These are phyloP conservation scores for Monascus purpureus DNA, from an alignment of 495 filamentous ascomycete species.

Conservation along the genomic window DNA sequence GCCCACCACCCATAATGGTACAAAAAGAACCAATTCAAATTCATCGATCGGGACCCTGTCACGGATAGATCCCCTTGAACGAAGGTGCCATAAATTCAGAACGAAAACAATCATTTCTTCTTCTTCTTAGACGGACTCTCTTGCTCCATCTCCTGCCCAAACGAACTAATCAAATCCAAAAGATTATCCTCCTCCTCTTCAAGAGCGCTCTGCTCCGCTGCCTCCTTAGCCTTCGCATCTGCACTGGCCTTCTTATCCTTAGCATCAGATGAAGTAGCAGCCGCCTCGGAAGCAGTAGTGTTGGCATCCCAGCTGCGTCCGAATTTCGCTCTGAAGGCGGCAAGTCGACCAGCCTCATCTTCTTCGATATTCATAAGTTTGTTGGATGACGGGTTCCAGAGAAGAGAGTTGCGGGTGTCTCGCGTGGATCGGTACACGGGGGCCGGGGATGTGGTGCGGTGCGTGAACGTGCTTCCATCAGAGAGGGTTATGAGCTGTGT, in stretches of 20 bases:
- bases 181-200: slow-evolving; percentile 43
- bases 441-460: slow-evolving; percentile 74
- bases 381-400: slow-evolving; percentile 79
- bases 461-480: slow-evolving; percentile 79
- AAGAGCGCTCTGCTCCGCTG: slow-evolving; percentile 13
- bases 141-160: slow-evolving; percentile 29
- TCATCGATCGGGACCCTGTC: too few relatives aligned
- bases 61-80: too few relatives aligned
- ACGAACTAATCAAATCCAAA: slow-evolving; percentile 58
- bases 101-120: slow-evolving; percentile 9
- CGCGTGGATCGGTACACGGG: slow-evolving; percentile 65
- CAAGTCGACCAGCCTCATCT: slow-evolving; percentile 85
- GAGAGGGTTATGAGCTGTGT: slow-evolving; percentile 87
- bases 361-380: slow-evolving; percentile 77
- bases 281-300: slow-evolving; percentile 12
- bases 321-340: slow-evolving; percentile 71
- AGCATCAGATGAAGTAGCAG: slow-evolving; percentile 7
- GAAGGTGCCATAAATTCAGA: too few relatives aligned
- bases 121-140: slow-evolving; percentile 18
- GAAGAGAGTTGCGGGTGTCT: slow-evolving; percentile 72
- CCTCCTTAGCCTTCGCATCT: slow-evolving; percentile 6
- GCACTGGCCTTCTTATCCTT: slow-evolving; percentile 16
- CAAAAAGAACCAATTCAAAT: too few relatives aligned
- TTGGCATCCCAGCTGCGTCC: slow-evolving; percentile 69
- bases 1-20: too few relatives aligned